A percentile compares a stretch with the other conserved stretches of the same genome.
These are phyloP conservation scores for Xylaria bambusicola DNA, from an alignment of 495 filamentous ascomycete genomes.

Conservation along the genomic window DNA sequence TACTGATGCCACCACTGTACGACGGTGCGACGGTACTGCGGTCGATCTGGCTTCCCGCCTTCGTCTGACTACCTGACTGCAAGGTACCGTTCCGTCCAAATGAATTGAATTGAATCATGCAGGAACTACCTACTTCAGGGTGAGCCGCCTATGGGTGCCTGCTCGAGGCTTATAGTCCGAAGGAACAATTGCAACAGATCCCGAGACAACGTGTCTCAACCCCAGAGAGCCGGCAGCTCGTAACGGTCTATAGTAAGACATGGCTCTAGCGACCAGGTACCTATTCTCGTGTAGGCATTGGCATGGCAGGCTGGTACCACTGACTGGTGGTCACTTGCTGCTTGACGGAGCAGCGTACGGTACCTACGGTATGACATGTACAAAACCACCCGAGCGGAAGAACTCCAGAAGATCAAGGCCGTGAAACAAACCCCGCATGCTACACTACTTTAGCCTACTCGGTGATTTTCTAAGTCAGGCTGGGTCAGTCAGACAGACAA, in stretches of 20 bases:
- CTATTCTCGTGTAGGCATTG: not conserved
- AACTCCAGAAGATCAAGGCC: not conserved
- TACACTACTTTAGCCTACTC: not conserved
- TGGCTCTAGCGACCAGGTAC: not conserved
- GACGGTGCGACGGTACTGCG: no score
- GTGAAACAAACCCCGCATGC: slow-evolving; percentile 16
- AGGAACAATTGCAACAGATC: not conserved
- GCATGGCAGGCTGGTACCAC: not conserved
- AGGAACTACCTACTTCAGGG: not conserved
- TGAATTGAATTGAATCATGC: not conserved
- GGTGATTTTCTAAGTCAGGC: slow-evolving; percentile 3
- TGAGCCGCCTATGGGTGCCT: not conserved
- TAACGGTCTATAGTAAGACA: slow-evolving; percentile 10
- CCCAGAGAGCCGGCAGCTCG: not conserved
- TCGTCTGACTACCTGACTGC: slow-evolving; percentile 1
- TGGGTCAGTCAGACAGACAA: not conserved
- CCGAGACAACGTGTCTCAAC: slow-evolving; percentile 15
- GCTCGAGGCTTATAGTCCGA: not conserved
- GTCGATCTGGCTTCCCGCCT: slow-evolving; percentile 13
- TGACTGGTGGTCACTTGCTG: no score
- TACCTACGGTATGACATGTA: no score
- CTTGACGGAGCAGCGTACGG: not conserved
- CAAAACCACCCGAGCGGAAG: no score
- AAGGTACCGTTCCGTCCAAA: slow-evolving; percentile 5
- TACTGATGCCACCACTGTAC: no score